Conservation (phyloP, 2,329 filamentous ascomycete genomes). For the Zasmidium citrigriseum region DNA sequence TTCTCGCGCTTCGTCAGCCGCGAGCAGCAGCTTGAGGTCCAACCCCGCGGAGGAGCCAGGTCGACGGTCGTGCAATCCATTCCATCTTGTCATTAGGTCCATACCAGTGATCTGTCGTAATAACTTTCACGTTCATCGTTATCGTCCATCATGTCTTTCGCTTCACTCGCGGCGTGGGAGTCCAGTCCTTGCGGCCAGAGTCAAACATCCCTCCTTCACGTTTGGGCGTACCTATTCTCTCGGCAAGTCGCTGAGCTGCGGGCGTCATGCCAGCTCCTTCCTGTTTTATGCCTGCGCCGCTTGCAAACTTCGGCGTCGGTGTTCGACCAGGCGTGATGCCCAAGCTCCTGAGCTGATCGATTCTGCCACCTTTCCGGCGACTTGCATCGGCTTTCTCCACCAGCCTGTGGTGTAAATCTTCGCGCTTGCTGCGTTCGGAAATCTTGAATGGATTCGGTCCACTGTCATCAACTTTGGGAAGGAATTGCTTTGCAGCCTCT, state of each 20-base stretch:
- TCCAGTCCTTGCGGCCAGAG: conserved; percentile 15
- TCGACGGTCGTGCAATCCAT: neutral
- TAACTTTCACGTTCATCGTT: neutral
- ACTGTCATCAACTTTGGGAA: conserved; percentile 50
- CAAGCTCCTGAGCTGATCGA: conserved; percentile 32
- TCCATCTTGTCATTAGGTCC: neutral
- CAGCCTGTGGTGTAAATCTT: conserved; percentile 81
- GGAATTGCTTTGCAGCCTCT: conserved; percentile 40
- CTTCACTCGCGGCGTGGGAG: conserved; percentile 23
- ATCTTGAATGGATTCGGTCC: conserved; percentile 80
- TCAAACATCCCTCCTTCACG: conserved; percentile 22
- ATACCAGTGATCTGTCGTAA: neutral
- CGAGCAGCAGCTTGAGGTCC: neutral
- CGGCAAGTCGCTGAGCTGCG: conserved; percentile 69
- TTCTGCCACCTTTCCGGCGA: conserved; percentile 63
- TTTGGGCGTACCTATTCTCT: conserved; percentile 55
- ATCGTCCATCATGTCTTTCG: conserved; percentile 10
- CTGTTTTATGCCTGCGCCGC: conserved; percentile 46
- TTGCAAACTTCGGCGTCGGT: conserved; percentile 70
- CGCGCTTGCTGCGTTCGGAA: conserved; percentile 70
- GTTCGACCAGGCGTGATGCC: conserved; percentile 51
- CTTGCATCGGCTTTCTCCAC: conserved; percentile 77
- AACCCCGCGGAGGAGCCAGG: neutral
- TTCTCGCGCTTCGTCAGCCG: neutral
- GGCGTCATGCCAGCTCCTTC: conserved; percentile 63